These are phyloP conservation scores for Cystobasidiaceae sp. DNA, from an alignment of 1,284 basidiomycete genomes.

Conservation along the genomic window DNA sequence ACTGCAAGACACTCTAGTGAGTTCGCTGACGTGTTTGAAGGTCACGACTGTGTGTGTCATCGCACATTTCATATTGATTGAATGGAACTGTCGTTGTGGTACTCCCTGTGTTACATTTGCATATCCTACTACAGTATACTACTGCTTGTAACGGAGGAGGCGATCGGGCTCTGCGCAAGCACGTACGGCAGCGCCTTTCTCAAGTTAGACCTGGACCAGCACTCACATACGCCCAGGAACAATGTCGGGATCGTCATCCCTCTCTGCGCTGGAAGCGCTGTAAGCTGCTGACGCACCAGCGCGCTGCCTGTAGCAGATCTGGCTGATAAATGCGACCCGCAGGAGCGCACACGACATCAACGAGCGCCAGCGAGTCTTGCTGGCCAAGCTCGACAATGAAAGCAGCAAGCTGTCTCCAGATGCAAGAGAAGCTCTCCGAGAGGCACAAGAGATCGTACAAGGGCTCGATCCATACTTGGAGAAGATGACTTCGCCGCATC, in stretches of 20 bases:
- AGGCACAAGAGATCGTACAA: conserved; percentile 29
- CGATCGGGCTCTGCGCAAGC: too few species aligned
- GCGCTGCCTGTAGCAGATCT: neutral
- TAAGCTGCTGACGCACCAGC: neutral
- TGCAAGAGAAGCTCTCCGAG: conserved; percentile 14
- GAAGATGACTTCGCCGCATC: conserved; percentile 14
- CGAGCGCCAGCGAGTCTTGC: conserved; percentile 13
- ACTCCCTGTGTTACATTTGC: too few species aligned
- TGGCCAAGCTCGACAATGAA: conserved; percentile 15
- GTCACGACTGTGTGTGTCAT: too few species aligned
- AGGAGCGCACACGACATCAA: conserved; percentile 30
- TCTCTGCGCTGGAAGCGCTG: conserved; percentile 27
- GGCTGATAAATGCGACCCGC: neutral
- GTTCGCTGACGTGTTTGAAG: too few species aligned
- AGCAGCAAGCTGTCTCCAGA: neutral
- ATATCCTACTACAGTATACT: too few species aligned
- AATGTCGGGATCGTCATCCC: conserved; percentile 30
- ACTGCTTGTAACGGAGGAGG: too few species aligned
- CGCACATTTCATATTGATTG: too few species aligned
- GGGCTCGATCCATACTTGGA: conserved; percentile 37
- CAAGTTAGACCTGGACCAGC: neutral
- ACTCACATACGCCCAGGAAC: neutral
- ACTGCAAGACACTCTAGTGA: too few species aligned
- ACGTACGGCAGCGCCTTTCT: too few species aligned
- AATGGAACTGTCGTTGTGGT: too few species aligned